phyloP scores from a whole-genome alignment of 495 filamentous ascomycete genomes.

The Evernia prunastri region DNA sequence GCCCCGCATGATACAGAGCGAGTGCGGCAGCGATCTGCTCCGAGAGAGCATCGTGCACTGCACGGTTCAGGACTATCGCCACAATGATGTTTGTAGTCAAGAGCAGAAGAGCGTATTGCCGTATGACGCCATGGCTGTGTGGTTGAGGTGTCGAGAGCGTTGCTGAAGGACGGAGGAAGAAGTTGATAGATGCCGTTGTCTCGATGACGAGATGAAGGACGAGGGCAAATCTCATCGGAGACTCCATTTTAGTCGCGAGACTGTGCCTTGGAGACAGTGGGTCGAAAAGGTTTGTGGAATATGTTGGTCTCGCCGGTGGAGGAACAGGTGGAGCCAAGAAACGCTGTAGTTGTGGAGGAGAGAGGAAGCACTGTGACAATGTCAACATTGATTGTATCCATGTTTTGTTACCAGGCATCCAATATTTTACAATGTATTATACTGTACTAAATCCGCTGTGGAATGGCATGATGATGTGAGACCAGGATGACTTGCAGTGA shows the following conservation, averaged over 20 bases:
- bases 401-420: no score
- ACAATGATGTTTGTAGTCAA: conserved; percentile 28
- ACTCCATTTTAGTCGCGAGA: not conserved
- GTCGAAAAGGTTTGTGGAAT: no score
- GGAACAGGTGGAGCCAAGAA: not conserved
- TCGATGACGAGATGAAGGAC: conserved; percentile 31
- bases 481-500: no score
- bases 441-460: no score
- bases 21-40: conserved; percentile 30
- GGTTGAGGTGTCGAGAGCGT: conserved; percentile 27
- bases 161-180: conserved; percentile 29
- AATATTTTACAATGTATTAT: no score
- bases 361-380: no score
- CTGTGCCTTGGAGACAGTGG: no score
- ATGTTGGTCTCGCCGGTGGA: no score
- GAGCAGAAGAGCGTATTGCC: conserved; percentile 33
- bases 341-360: not conserved
- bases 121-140: conserved; percentile 27
- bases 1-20: conserved; percentile 30
- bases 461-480: no score
- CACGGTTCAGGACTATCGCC: conserved; percentile 25
- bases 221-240: conserved; percentile 21
- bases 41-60: conserved; percentile 23
- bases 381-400: no score
- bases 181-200: conserved; percentile 30